Conservation (phyloP, 768 basidiomycete genomes). For the Wakefieldia striispora region DNA sequence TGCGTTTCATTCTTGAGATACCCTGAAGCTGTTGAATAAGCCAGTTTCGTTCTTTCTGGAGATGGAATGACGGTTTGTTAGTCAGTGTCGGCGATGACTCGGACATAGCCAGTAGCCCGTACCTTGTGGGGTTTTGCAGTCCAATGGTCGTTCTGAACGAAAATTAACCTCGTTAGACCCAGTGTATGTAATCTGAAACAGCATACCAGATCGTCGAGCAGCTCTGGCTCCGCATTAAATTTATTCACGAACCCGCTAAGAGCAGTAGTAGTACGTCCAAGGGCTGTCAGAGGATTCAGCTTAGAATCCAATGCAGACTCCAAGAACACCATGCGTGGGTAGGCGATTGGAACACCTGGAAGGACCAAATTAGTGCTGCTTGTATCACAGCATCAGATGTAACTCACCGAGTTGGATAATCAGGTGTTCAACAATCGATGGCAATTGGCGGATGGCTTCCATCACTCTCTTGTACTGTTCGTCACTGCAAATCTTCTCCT, state of each 20-base stretch:
- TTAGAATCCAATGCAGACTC: slow-evolving; percentile 77
- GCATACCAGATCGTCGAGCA: slow-evolving; percentile 85
- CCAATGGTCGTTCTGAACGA: slow-evolving; percentile 86
- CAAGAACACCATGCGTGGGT: slow-evolving; percentile 91
- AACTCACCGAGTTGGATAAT: slow-evolving; percentile 72
- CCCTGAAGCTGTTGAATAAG: slow-evolving; percentile 77
- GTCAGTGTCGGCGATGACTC: background rate
- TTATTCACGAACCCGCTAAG: slow-evolving; percentile 82
- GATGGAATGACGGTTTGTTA: background rate
- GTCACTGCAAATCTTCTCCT: slow-evolving; percentile 75
- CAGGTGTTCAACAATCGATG: slow-evolving; percentile 72
- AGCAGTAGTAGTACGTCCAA: slow-evolving; percentile 69
- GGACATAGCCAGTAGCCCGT: background rate
- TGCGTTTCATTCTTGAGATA: slow-evolving; percentile 56
- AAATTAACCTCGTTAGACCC: slow-evolving; percentile 48
- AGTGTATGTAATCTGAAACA: background rate
- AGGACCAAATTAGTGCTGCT: background rate
- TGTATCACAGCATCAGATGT: background rate
- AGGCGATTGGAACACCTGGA: slow-evolving; percentile 77
- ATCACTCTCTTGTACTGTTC: slow-evolving; percentile 75
- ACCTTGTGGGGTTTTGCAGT: slow-evolving; percentile 81
- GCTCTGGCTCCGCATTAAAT: slow-evolving; percentile 89
- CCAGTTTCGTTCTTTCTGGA: slow-evolving; percentile 87
- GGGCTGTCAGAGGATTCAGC: slow-evolving; percentile 77
- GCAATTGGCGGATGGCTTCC: slow-evolving; percentile 55